phyloP scores from a whole-genome alignment of 139 green algal species.

The Raphidocelis subcapitata region DNA sequence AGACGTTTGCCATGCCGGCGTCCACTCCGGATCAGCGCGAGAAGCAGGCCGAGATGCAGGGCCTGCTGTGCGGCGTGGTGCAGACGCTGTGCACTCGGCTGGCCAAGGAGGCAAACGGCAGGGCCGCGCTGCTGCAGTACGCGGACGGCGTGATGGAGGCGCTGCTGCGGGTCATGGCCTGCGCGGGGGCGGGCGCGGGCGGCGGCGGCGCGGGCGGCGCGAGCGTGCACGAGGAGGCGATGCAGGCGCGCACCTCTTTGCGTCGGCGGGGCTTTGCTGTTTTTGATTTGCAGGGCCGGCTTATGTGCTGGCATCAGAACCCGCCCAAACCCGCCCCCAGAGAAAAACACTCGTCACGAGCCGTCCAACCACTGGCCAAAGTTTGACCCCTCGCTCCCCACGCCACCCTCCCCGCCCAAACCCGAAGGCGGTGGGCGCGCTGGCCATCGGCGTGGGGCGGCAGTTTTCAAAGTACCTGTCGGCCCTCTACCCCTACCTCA shows the following conservation, averaged over 20 bases:
- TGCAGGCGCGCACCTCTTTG: constrained; percentile 69
- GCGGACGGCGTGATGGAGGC: constrained; percentile 84
- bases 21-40: constrained; percentile 48
- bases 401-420: too few species aligned
- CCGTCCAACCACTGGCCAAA: too few species aligned
- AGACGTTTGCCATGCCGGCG: constrained; percentile 58
- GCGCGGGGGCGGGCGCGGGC: not conserved
- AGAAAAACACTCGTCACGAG: too few species aligned
- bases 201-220: constrained; percentile 45
- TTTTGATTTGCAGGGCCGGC: too few species aligned
- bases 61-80: constrained; percentile 91
- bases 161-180: constrained; percentile 60
- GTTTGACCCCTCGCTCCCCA: too few species aligned
- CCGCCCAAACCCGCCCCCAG: too few species aligned
- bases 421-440: constrained; percentile 72
- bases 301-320: too few species aligned
- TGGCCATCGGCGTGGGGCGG: constrained; percentile 74
- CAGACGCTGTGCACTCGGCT: constrained; percentile 1
- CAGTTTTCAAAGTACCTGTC: constrained; percentile 94
- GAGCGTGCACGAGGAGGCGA: constrained; percentile 93
- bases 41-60: constrained; percentile 72
- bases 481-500: constrained; percentile 81
- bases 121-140: constrained; percentile 65
- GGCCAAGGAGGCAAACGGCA: constrained; percentile 55
- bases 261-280: too few species aligned